Conservation (phyloP, 148 eudicot genomes). For the Chenopodium berlandieri region DNA sequence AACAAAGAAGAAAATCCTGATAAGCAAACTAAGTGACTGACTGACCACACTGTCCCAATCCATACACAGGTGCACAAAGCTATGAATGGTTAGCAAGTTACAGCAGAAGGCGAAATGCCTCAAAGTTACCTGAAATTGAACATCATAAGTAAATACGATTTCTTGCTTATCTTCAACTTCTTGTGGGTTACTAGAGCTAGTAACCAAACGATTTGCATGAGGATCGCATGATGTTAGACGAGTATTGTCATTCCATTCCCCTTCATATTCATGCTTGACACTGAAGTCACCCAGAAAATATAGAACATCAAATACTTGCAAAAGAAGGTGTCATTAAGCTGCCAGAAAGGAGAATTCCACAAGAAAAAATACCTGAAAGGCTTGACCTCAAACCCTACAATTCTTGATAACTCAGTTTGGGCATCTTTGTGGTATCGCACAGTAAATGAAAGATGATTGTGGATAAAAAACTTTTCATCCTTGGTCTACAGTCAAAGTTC, state of each 20-base stretch:
- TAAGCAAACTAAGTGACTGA: constrained; percentile 10
- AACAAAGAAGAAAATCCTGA: constrained; percentile 3
- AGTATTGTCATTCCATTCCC: constrained; percentile 43
- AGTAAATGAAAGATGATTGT: constrained; percentile 47
- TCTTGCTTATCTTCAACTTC: constrained; percentile 54
- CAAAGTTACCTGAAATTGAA: constrained; percentile 40
- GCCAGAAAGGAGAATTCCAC: neutral
- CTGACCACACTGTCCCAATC: neutral
- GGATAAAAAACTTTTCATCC: constrained; percentile 46
- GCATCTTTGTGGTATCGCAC: constrained; percentile 43
- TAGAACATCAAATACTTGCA: constrained; percentile 1
- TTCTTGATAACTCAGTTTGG: constrained; percentile 42
- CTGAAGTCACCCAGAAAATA: constrained; percentile 20
- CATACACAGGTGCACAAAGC: neutral
- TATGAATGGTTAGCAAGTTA: neutral
- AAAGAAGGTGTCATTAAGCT: constrained; percentile 3
- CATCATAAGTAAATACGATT: constrained; percentile 46
- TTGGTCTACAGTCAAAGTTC: constrained; percentile 32
- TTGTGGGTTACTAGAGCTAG: constrained; percentile 48
- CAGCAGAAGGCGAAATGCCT: neutral
- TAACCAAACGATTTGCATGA: constrained; percentile 45
- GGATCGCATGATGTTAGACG: constrained; percentile 47
- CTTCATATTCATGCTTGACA: constrained; percentile 52
- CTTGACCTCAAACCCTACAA: constrained; percentile 49
- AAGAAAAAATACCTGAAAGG: constrained; percentile 39